These are phyloP conservation scores for Exophiala alcalophila DNA, from an alignment of 2,329 filamentous ascomycete species.

Conservation along the genomic window DNA sequence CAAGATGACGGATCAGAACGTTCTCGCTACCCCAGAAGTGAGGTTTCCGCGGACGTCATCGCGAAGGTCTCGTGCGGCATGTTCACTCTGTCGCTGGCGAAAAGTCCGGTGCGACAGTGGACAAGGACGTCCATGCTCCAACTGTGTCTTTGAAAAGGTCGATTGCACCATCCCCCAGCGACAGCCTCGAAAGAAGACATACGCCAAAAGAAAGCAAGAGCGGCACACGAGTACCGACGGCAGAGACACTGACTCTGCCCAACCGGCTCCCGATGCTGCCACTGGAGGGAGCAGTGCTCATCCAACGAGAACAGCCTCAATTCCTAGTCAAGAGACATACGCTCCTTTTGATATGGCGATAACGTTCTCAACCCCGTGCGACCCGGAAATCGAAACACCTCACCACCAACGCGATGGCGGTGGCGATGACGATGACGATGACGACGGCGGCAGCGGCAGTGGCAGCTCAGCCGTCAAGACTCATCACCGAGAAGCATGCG, in stretches of 20 bases:
- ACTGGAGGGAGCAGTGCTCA: neutral
- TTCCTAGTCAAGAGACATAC: neutral
- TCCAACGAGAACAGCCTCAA: neutral
- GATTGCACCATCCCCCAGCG: conserved; percentile 8
- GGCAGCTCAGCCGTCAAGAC: neutral
- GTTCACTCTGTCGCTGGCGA: conserved; percentile 11
- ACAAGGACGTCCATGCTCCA: conserved; percentile 7
- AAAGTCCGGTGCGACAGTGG: conserved; percentile 12
- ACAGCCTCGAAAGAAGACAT: conserved; percentile 1
- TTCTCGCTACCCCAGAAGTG: no score
- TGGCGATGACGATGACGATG: no score
- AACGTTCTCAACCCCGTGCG: no score
- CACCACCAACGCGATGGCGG: no score
- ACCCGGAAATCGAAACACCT: no score
- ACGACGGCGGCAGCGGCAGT: no score
- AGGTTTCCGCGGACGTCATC: no score
- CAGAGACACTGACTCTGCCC: neutral
- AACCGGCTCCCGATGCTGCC: neutral
- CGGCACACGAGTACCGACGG: neutral
- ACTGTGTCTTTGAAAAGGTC: conserved; percentile 15
- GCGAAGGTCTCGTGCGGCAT: conserved; percentile 9
- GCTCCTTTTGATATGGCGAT: neutral
- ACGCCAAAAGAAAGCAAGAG: neutral
- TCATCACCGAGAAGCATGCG: conserved; percentile 1
- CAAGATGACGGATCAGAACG: no score